These are phyloP conservation scores for Aspergillus diversus DNA, from an alignment of 495 filamentous ascomycete species.

Conservation along the genomic window DNA sequence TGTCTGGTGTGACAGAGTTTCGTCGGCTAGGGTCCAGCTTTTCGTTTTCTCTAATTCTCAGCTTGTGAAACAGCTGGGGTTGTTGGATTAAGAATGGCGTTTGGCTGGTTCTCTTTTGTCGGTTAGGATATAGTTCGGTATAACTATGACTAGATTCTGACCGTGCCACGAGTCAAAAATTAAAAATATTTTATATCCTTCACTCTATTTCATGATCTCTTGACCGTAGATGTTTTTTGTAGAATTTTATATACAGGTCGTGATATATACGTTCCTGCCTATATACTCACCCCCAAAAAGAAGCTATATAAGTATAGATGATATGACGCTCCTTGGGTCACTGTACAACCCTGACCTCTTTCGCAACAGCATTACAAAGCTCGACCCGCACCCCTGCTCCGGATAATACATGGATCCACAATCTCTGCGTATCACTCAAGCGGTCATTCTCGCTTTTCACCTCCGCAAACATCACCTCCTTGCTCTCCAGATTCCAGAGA, in stretches of 20 bases:
- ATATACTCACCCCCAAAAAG: background rate
- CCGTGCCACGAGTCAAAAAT: slow-evolving; percentile 2
- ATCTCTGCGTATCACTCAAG: slow-evolving; percentile 90
- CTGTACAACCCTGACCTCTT: slow-evolving; percentile 55
- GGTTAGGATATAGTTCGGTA: background rate
- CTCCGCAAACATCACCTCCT: slow-evolving; percentile 81
- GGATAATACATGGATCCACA: slow-evolving; percentile 94
- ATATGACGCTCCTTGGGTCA: background rate
- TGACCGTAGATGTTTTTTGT: too few relatives aligned
- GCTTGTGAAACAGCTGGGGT: too few relatives aligned
- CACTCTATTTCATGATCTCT: too few relatives aligned
- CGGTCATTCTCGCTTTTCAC: slow-evolving; percentile 96
- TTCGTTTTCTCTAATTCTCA: too few relatives aligned
- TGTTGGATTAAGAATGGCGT: background rate
- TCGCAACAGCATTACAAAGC: slow-evolving; percentile 84
- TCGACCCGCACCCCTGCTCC: slow-evolving; percentile 85
- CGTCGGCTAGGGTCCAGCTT: slow-evolving; percentile 4
- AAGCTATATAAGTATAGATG: background rate
- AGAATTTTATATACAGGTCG: background rate
- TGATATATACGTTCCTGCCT: background rate
- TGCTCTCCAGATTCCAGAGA: slow-evolving; percentile 67
- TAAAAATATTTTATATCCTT: background rate
- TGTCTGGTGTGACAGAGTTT: slow-evolving; percentile 5
- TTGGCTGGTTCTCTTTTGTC: too few relatives aligned
- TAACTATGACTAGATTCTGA: background rate